Evolutionary conservation across 495 filamentous ascomycete genomes (phyloP), one percentile per base, ranked within the genome.

Genomic region (Penicillium simplicissimum): DNA sequence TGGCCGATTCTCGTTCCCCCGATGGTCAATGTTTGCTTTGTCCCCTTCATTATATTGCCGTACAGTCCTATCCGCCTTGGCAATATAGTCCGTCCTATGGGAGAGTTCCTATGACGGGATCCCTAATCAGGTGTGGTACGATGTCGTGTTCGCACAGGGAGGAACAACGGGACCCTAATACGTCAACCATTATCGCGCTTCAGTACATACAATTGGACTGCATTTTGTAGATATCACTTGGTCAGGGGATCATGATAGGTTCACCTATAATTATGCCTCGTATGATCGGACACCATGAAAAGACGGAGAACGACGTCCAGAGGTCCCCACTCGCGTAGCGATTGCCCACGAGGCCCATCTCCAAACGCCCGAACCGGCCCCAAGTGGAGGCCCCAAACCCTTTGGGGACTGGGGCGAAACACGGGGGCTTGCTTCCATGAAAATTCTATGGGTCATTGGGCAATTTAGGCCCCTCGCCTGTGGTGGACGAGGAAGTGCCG

Each of bases 341-440:
- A 15, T 43, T 11, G 23, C 28, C 38, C 53, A 43, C 37, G 53
- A 31, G 53, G 53, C 38, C 23, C 37, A 45, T 19, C n/a, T 31
- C 45, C 45, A 49, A 49, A 53, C 51, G 51, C 51, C 51, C 51
- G 31, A 34, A 34, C 51, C 51, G 51, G 31, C 15, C 1, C 51
- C 31, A 57, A 57, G 54, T 57, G 54, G 54, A 57, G 54, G 38
- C 51, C 15, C 13, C 33, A 36, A 53, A n/a, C 31, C 33, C 28
- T 34, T 53, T 53, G n/a, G 15, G 13, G 25, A 0, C 15, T 42
- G n/a, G 9, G 38, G 55, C n/a, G 54, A 45, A 57, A 57, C 38
- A 43, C n/a, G 54, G 54, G 54, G 37, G 34, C 14, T 37, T 25
- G 36, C 21, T 57, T 57, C 55, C 38, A 57, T 47, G 55, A 57